Base-by-base conservation (phyloP, 1,284 basidiomycete species). In the Ustilago bromivora region DNA sequence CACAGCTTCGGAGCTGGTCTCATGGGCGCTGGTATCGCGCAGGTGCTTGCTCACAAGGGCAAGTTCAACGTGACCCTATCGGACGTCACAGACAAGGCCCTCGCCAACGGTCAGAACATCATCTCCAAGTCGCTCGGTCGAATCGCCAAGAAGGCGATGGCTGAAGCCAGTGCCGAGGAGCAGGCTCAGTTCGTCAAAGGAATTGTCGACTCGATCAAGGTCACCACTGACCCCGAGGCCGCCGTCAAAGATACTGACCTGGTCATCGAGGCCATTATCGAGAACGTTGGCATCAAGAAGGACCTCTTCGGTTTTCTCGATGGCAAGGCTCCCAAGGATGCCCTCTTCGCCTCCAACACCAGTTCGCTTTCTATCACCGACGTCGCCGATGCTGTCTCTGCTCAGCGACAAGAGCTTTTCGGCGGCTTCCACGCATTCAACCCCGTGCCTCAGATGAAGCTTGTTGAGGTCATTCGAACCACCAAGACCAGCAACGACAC, bases 201-300 rank as follows among this genome's bases (percentile, higher is more conserved):
- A 31, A 85, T 89, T 31, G 85, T 90, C 62, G 83, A 84, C 68
- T 88, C 88, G 73, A 88, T 90, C 74, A 82, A 84, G 61, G 86
- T 88, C 3, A 89, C 88, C 6, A 90, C 89, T 10, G 88, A 90
- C 71, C 87, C 88, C 61, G 85, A 75, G 7, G 85, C 87, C 61
- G 89, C 89, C 3, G 89, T 89, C 40, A 76, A 87, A 49, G 69
- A 87, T 6, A 86, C 88, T 3, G 89, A 90, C 80, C 84, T 90
- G 54, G 89, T 90, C 55, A 87, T 90, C 61, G 90, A 90, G 83
- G 90, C 90, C 7, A 90, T 90, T 69, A 89, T 90, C 70, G 90
- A 90, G 80, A 88, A 88, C 73, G 82, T 90, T 61, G 87, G 88
- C 76, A 87, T 89, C 74, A 90, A 90, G 86, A 87, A 88, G 55